Evolutionary conservation across 805 yeast genomes (phyloP), one percentile per base, ranked within the genome.

Genomic region (Nakazawaea molendinolei): DNA sequence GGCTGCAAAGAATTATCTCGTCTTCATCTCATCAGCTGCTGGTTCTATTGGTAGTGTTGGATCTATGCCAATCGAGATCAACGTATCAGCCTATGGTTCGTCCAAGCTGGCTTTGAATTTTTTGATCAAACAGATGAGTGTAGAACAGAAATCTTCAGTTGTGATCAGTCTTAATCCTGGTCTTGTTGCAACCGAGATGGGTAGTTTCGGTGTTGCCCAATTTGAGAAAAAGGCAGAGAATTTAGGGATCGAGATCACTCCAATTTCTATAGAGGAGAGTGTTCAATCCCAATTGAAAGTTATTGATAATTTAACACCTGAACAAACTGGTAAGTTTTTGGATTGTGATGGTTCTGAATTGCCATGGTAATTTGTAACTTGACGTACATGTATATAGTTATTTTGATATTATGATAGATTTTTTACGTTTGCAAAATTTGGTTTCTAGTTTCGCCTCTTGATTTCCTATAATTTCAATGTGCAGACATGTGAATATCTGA

Each of bases 101-200:
- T 54, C 64, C 6, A 61, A 62, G 44, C 60, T 63, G 10, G 66
- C 61, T 2, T 41, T 61, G 41, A 59, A 62, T 48, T 55, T 48
- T 44, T 37, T 53, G 12, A 46, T 46, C 12, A 48, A 43, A 23
- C 50, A 51, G 20, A 19, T 61, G 23, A 41, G 55, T 28, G 8
- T 17, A 20, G 65, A 60, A 36, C 36, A 51, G 25, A 39, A 39
- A n/a, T 28, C 47, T 9, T 9, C 28, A 13, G 23, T 22, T 14
- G 51, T 56, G 25, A 42, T 60, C 15, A 44, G 62, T 8, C 12
- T 61, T 9, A 59, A 56, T 38, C 71, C 71, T 1, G 69, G 71
- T 27, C 26, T 50, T 10, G 66, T 64, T 10, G n/a, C 38, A 9
- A 59, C 61, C 24, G 67, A 63, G 30, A 52, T 56, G 56, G 55